phyloP scores from a whole-genome alignment of 2,329 filamentous ascomycete genomes.

The Volutella citrinella region DNA sequence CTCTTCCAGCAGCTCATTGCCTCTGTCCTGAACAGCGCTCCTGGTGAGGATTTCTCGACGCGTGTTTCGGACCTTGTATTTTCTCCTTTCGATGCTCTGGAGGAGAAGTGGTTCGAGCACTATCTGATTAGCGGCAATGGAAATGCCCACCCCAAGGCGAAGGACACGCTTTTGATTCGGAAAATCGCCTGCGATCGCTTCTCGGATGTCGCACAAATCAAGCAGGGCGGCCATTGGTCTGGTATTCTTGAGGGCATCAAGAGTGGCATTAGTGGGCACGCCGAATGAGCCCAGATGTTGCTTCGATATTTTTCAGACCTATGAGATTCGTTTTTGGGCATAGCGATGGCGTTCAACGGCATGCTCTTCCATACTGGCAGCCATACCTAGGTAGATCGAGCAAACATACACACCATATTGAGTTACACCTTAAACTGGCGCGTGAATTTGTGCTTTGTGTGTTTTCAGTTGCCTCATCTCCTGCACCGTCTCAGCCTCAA shows the following conservation, averaged over 20 bases:
- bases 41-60: constrained; percentile 42
- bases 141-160: constrained; percentile 60
- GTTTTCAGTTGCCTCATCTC: too few species aligned
- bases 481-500: too few species aligned
- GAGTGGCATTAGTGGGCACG: constrained; percentile 37
- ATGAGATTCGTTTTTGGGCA: background rate
- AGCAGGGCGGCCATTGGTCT: constrained; percentile 44
- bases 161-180: constrained; percentile 73
- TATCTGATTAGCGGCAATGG: constrained; percentile 64
- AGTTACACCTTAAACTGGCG: too few species aligned
- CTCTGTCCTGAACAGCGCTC: constrained; percentile 48
- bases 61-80: constrained; percentile 68
- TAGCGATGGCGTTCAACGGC: background rate
- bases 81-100: constrained; percentile 65
- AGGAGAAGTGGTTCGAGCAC: constrained; percentile 73
- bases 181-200: constrained; percentile 65
- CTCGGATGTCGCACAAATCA: constrained; percentile 43
- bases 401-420: too few species aligned
- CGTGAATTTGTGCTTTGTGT: too few species aligned
- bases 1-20: constrained; percentile 67
- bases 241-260: constrained; percentile 51
- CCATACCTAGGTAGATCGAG: too few species aligned
- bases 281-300: constrained; percentile 15
- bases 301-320: background rate
- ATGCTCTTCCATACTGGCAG: too few species aligned